Percentiles rank a stretch among this genome's conserved stretches.
These are phyloP conservation scores for Ochetophila trinervis DNA, from an alignment of 306 rosid species.

Conservation along the genomic window DNA sequence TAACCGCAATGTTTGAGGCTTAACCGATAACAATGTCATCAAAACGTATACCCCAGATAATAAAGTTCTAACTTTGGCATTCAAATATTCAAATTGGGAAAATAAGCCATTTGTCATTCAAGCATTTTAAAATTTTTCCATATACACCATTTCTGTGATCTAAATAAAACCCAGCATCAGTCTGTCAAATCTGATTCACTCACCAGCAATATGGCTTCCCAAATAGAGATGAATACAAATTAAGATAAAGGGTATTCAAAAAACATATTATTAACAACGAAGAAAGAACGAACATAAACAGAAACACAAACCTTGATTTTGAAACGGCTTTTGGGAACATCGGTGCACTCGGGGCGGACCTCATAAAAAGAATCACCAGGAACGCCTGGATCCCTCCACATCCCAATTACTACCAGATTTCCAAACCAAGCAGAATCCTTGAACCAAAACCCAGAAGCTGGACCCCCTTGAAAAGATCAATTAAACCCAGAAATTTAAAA, in stretches of 20 bases:
- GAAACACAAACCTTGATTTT: slow-evolving; percentile 65
- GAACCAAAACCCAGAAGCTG: slow-evolving; percentile 23
- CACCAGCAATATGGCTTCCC: neutral
- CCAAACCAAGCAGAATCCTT: slow-evolving; percentile 1
- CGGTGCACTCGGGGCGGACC: slow-evolving; percentile 88
- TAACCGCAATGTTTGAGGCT: neutral
- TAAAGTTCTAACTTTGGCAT: neutral
- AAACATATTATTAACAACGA: neutral
- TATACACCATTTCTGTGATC: slow-evolving; percentile 18
- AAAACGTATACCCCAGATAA: neutral
- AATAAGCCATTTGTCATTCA: neutral
- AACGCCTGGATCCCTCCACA: slow-evolving; percentile 85
- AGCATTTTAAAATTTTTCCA: neutral
- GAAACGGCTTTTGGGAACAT: slow-evolving; percentile 82
- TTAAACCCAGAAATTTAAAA: slow-evolving; percentile 34
- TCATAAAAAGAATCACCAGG: slow-evolving; percentile 94
- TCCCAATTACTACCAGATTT: slow-evolving; percentile 38
- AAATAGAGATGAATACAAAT: slow-evolving; percentile 9
- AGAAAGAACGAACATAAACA: neutral
- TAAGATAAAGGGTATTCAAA: slow-evolving; percentile 15
- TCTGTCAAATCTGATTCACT: slow-evolving; percentile 5
- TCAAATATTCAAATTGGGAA: neutral
- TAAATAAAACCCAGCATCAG: slow-evolving; percentile 10
- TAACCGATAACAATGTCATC: neutral
- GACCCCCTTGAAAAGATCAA: slow-evolving; percentile 41